Conservation (phyloP, 23 red algal species). For the Chondrus crispus region DNA sequence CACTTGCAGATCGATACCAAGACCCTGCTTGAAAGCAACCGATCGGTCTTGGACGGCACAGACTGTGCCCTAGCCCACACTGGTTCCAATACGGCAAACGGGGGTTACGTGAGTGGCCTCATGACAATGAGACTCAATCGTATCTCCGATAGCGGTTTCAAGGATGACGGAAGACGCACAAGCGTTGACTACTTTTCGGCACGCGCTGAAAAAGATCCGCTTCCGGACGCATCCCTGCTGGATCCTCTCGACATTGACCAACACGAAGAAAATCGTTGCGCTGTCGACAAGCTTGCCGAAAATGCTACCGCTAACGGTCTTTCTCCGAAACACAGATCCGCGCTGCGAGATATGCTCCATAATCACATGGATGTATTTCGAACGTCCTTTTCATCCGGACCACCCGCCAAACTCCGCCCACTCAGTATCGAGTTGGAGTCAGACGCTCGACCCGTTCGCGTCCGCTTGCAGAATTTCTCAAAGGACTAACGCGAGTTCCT, state of each 20-base stretch:
- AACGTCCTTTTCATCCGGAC: background rate
- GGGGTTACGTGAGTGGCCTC: background rate
- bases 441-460: background rate
- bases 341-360: background rate
- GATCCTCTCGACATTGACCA: background rate
- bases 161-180: background rate
- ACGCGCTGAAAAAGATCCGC: background rate
- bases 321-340: background rate
- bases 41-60: background rate
- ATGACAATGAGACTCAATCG: background rate
- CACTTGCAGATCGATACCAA: background rate
- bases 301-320: background rate
- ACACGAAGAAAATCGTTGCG: background rate
- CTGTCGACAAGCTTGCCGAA: background rate
- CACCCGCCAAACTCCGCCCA: background rate
- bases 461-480: background rate
- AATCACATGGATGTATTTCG: conserved; percentile 4
- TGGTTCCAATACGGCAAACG: background rate
- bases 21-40: background rate
- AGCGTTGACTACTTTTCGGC: background rate
- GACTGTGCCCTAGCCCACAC: background rate
- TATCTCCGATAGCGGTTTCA: background rate
- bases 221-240: background rate
- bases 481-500: background rate
- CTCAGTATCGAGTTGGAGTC: background rate